Evolutionary conservation across 108 stramenopile genomes (phyloP), one percentile per base, ranked within the genome.

Genomic region (Hondaea fermentalgiana): DNA sequence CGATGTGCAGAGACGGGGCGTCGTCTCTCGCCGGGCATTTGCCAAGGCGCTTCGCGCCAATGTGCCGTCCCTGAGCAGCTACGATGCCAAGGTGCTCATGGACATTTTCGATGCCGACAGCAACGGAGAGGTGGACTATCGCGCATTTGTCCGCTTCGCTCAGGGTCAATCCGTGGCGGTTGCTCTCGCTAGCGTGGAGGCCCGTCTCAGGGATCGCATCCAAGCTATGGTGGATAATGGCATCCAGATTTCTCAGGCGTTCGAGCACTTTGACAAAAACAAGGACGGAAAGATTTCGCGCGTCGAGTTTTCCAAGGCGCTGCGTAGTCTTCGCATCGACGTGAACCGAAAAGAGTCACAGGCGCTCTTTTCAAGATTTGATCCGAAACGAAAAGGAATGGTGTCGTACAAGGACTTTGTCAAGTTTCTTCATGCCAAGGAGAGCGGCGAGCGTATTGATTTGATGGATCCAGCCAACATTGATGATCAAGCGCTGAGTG

Each of bases 401-500:
- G 89, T 89, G 3, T 87, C 59, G 53, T 89, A 89, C 83, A 55
- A 35, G 44, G 89, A 89, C 16, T 89, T 89, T 23, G 72, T 72
- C 58, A 35, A 58, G n/a, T 89, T 89, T 60, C 55, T 89, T 47
- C 42, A 44, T 25, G 60, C 5, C 72, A 58, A 59, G 21, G 51
- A n/a, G 28, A 28, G 47, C 23, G 23, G 35, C 59, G 42, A 10
- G 8, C 21, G 42, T 3, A n/a, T n/a, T 8, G 44, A 44, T 83
- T 57, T 51, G 89, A 53, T 43, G 14, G 55, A 16, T 16, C 16
- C 55, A 0, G 55, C 14, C 55, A 16, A 43, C 6, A 23, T 53
- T 6, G 76, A 53, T 35, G 43, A 83, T 12, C 49, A 4, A 23
- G 23, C 45, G 12, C 51, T 83, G 6, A 8, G 58, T 6, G 57